Percentiles rank a stretch among this genome's conserved stretches.
Conservation (phyloP, 208 protist species). For the Kentomonas sorsogonicus region DNA sequence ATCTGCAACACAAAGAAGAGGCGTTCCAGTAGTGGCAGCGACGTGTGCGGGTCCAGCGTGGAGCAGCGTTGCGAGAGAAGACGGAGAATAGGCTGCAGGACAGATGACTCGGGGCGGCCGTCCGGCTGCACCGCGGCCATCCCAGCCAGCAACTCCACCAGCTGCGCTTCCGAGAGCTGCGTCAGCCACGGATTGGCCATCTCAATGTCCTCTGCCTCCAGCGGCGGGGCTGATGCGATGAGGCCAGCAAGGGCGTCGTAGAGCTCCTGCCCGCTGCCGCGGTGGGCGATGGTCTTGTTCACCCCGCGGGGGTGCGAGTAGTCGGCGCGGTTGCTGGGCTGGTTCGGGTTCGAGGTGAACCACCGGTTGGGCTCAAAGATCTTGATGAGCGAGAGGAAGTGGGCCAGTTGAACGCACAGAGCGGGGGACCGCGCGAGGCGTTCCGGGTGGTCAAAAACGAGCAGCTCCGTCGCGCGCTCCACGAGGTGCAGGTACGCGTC, state of each 20-base stretch:
- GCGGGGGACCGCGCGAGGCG: constrained; percentile 48
- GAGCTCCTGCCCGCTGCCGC: constrained; percentile 47
- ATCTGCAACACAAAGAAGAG: no score
- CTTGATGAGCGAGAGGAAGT: constrained; percentile 81
- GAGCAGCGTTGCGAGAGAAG: constrained; percentile 30
- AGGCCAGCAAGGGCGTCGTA: constrained; percentile 51
- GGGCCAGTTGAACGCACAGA: constrained; percentile 59
- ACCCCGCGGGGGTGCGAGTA: constrained; percentile 69
- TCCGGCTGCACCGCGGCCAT: constrained; percentile 48
- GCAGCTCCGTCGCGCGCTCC: constrained; percentile 45
- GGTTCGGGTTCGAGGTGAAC: constrained; percentile 58
- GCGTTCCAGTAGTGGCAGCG: no score
- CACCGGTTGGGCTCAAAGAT: constrained; percentile 84
- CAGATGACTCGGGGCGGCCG: constrained; percentile 30
- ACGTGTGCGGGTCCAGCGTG: no score
- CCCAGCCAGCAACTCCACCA: constrained; percentile 61
- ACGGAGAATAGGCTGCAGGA: constrained; percentile 33
- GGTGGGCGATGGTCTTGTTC: constrained; percentile 48
- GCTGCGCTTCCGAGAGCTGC: constrained; percentile 27
- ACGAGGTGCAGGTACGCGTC: constrained; percentile 62
- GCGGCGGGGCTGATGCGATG: constrained; percentile 14
- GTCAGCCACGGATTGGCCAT: constrained; percentile 20
- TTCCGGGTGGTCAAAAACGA: constrained; percentile 61
- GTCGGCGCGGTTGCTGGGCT: constrained; percentile 69
- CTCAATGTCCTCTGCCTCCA: not conserved